A percentile compares a stretch with the other conserved stretches of the same genome.
Conservation (phyloP, 164 flowering plant genomes). For the Cinnamomum micranthum region DNA sequence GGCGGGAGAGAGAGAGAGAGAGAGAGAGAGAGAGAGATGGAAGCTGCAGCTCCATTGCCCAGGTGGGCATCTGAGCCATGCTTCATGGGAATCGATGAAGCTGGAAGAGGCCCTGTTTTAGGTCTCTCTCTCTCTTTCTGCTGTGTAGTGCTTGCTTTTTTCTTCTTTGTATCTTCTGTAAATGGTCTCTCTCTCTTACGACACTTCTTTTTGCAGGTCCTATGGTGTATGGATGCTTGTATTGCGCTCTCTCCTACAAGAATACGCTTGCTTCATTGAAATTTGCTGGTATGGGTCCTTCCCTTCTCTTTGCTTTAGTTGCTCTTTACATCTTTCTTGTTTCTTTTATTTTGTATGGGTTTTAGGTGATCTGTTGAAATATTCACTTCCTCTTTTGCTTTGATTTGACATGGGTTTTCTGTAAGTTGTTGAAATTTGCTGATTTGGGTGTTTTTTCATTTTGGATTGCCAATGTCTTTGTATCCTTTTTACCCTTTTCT, state of each 20-base stretch:
- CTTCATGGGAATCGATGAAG: slow-evolving; percentile 98
- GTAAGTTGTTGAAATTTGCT: too few relatives aligned
- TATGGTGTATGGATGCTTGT: slow-evolving; percentile 95
- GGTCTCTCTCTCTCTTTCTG: slow-evolving; percentile 33
- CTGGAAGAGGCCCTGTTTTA: slow-evolving; percentile 96
- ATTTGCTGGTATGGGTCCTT: slow-evolving; percentile 59
- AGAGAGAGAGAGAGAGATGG: not conserved
- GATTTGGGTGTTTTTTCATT: not conserved
- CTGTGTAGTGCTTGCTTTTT: not conserved
- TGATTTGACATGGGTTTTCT: not conserved
- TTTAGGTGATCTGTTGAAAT: not conserved
- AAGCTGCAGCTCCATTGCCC: slow-evolving; percentile 33
- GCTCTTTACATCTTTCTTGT: not conserved
- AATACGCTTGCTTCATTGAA: slow-evolving; percentile 59
- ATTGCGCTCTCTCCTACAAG: slow-evolving; percentile 75
- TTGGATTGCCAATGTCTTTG: not conserved
- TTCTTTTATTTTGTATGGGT: slow-evolving; percentile 2
- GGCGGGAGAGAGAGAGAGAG: not conserved
- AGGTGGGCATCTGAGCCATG: slow-evolving; percentile 83
- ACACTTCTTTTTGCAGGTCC: slow-evolving; percentile 52
- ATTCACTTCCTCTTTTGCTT: not conserved
- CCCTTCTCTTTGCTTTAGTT: not conserved
- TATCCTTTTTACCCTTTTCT: not conserved
- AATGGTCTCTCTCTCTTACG: not conserved
- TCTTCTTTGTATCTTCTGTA: not conserved